A percentile compares a stretch with the other conserved stretches of the same genome.
phyloP scores from a whole-genome alignment of 1,284 basidiomycete species.

The Boletus albobrunnescens region DNA sequence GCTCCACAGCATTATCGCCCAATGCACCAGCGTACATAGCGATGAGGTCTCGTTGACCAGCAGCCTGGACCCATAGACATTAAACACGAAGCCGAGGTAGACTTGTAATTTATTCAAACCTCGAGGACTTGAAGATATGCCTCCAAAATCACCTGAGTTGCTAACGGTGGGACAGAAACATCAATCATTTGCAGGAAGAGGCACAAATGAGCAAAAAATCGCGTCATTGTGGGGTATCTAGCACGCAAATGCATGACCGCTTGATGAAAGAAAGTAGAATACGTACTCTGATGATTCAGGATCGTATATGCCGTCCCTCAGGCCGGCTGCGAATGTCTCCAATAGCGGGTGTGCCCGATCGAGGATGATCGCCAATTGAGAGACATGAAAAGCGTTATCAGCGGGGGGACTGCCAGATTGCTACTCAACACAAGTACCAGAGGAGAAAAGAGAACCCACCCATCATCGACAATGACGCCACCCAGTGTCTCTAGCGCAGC shows the following conservation, averaged over 20 bases:
- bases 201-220: slow-evolving; percentile 96
- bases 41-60: slow-evolving; percentile 83
- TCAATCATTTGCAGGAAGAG: slow-evolving; percentile 86
- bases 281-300: slow-evolving; percentile 61
- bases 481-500: slow-evolving; percentile 51
- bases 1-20: slow-evolving; percentile 87
- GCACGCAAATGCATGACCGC: slow-evolving; percentile 1
- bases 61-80: slow-evolving; percentile 41
- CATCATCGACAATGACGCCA: slow-evolving; percentile 52
- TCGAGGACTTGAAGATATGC: slow-evolving; percentile 88
- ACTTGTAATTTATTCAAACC: slow-evolving; percentile 36
- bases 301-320: slow-evolving; percentile 50
- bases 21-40: slow-evolving; percentile 92
- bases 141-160: slow-evolving; percentile 82
- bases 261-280: not conserved
- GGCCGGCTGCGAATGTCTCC: slow-evolving; percentile 64
- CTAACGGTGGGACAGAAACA: slow-evolving; percentile 64
- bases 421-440: slow-evolving; percentile 3
- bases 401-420: slow-evolving; percentile 50
- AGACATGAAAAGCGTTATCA: slow-evolving; percentile 81
- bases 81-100: not conserved
- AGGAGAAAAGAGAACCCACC: slow-evolving; percentile 36
- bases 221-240: slow-evolving; percentile 66
- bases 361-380: slow-evolving; percentile 84
- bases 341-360: slow-evolving; percentile 67